Evolutionary conservation across 495 filamentous ascomycete genomes (phyloP), one percentile per base, ranked within the genome.

Genomic region (Podospora sp.): DNA sequence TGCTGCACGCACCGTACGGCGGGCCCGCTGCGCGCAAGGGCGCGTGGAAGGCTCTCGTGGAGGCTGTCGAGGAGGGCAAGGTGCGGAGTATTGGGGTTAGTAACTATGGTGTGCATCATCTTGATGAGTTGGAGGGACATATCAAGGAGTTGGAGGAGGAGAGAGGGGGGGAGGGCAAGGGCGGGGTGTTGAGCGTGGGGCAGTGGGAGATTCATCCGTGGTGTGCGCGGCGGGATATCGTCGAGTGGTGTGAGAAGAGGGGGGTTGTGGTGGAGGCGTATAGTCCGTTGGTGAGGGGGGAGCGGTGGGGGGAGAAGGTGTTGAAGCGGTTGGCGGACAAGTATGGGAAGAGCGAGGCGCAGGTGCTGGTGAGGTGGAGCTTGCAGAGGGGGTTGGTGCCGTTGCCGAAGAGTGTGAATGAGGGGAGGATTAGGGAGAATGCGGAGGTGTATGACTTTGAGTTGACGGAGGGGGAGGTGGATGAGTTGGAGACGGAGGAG

Each of bases 141-240:
- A 93, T 94, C 69, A 84, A 87, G 67, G 82, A 89, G 74, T 79
- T 88, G 6, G 87, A 90, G 70, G 73, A 69, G 18, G 83, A 87
- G 72, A 75, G 81, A 25, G 80, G 87, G 63, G 84, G 85, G 4
- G 83, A 85, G 68, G 91, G 90, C 8, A 87, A 84, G 62, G 92
- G 90, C 12, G 92, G 91, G 2, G 79, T 92, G 22, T 83, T 97
- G 71, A 88, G 87, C 60, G 91, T 97, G 8, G 92, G 91, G 12
- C 93, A 97, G 76, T 91, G 92, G 73, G 94, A 97, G 79, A 80
- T 97, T 20, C 94, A 98, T 73, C 93, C 94, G 1, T 97, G 92
- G 92, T 87, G 90, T n/a, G 81, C 87, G 3, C 82, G 94, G 12
- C 81, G 82, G 7, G 91, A 95, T 70, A 90, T 98, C 29, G 87